Percentiles rank a stretch among this genome's conserved stretches.
Evolutionary conservation across 1,139 yeast genomes (phyloP).

Genomic region (Yarrowia galli): DNA sequence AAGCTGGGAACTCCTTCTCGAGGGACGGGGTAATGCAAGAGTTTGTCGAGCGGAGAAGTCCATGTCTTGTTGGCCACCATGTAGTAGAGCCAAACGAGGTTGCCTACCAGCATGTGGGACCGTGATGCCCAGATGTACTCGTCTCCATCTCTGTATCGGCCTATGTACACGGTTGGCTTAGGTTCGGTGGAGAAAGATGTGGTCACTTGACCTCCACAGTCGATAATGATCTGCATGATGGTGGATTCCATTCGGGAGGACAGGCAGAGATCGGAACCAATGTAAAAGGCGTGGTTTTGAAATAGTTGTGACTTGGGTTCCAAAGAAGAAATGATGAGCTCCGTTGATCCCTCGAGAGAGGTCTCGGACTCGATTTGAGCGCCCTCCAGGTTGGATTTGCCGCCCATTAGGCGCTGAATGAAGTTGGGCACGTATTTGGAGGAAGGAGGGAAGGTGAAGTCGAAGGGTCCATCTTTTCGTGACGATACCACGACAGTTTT

Average conservation of each 20-base stretch:
- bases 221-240: constrained; percentile 50
- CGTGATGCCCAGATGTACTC: constrained; percentile 57
- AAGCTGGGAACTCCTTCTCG: constrained; percentile 60
- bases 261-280: constrained; percentile 51
- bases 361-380: constrained; percentile 31
- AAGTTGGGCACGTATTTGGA: constrained; percentile 29
- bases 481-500: constrained; percentile 17
- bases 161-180: constrained; percentile 66
- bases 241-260: constrained; percentile 48
- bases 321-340: constrained; percentile 29
- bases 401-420: constrained; percentile 24
- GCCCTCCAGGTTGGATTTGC: constrained; percentile 18
- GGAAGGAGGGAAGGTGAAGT: constrained; percentile 34
- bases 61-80: constrained; percentile 65
- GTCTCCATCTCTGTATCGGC: constrained; percentile 66
- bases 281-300: constrained; percentile 47
- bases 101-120: constrained; percentile 60
- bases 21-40: constrained; percentile 79
- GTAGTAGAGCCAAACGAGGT: constrained; percentile 75
- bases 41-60: constrained; percentile 62
- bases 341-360: constrained; percentile 30
- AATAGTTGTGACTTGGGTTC: constrained; percentile 45
- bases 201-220: constrained; percentile 55
- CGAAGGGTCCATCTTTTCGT: constrained; percentile 20
- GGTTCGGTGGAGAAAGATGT: constrained; percentile 46